Base-by-base conservation (phyloP, 192 early-diverging fungal genomes). In the Coemansia sp. region DNA sequence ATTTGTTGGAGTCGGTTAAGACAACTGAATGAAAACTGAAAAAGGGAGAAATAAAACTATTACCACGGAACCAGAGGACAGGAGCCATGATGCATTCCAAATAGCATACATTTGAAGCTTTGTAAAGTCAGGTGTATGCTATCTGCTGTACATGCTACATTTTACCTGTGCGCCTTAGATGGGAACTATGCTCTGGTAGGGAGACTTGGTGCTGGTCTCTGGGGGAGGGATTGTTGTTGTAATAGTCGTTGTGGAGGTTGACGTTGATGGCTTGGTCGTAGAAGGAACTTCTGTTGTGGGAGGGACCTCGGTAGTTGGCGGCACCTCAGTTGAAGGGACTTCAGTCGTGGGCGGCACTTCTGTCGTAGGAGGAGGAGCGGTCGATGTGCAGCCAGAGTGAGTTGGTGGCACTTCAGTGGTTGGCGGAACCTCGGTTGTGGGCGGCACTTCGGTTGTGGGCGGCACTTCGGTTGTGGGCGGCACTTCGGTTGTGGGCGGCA, bases 211-310 rank as follows among this genome's bases (percentile, higher is more conserved):
- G 42, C 55, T 64, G n/a, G 26, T 60, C 43, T 22, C 62, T 52
- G 43, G 58, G 8, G 59, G 65, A 41, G 65, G 64, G n/a, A 78
- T 47, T 4, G 77, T 79, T 19, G 72, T 79, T 8, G 72, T 73
- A 21, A 74, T 61, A 15, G 77, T 79, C 3, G 68, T 79, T 39
- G 77, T 74, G 46, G 72, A 73, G 22, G 72, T 74, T 40, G 73
- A 55, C 9, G 43, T 52, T 26, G 49, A 41, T 26, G 59, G 39
- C 41, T 55, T 41, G 42, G 61, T 45, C 13, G 61, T 51, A n/a
- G 67, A 51, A 43, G 60, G 60, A 62, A 52, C 51, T 22, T 37
- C 46, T 40, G 55, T 16, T 6, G 45, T 51, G 36, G 51, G 51
- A 32, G 51, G 51, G 21, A 26, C 51, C 13, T 26, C 51, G 12